phyloP scores from a whole-genome alignment of 2,329 filamentous ascomycete species.

The Verticillium klebahnii region DNA sequence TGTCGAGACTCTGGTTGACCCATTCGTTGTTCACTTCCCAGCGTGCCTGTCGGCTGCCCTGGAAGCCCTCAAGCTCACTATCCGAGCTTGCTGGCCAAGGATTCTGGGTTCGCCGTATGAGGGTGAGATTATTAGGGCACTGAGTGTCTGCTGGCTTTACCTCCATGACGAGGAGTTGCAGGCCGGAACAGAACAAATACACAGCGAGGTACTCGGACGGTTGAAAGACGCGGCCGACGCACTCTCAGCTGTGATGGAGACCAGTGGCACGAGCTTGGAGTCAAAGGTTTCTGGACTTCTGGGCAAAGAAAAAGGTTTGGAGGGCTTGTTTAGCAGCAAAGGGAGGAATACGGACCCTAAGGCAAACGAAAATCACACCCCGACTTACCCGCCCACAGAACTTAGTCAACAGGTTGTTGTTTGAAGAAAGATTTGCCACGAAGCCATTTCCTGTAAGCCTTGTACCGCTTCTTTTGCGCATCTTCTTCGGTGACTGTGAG shows the following conservation, averaged over 20 bases:
- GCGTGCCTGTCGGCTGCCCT: conserved; percentile 49
- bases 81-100: conserved; percentile 66
- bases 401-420: conserved; percentile 64
- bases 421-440: conserved; percentile 94
- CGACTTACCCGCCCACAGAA: background rate
- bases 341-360: background rate
- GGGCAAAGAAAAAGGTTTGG: conserved; percentile 2
- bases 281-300: conserved; percentile 16
- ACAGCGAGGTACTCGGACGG: conserved; percentile 22
- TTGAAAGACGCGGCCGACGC: conserved; percentile 28
- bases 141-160: conserved; percentile 61
- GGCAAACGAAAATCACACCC: background rate
- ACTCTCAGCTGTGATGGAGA: conserved; percentile 19
- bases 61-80: conserved; percentile 48
- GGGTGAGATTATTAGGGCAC: conserved; percentile 57
- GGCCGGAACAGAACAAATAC: conserved; percentile 9
- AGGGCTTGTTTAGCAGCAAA: background rate
- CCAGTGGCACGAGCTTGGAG: background rate
- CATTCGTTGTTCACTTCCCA: conserved; percentile 56
- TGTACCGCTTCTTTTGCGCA: conserved; percentile 87
- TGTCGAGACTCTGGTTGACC: conserved; percentile 60
- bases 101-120: conserved; percentile 50
- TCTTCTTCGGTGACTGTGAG: conserved; percentile 87
- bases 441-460: conserved; percentile 93
- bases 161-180: conserved; percentile 33